Conservation (phyloP, 176 grass and related monocot genomes). For the Aegilops tauschii region DNA sequence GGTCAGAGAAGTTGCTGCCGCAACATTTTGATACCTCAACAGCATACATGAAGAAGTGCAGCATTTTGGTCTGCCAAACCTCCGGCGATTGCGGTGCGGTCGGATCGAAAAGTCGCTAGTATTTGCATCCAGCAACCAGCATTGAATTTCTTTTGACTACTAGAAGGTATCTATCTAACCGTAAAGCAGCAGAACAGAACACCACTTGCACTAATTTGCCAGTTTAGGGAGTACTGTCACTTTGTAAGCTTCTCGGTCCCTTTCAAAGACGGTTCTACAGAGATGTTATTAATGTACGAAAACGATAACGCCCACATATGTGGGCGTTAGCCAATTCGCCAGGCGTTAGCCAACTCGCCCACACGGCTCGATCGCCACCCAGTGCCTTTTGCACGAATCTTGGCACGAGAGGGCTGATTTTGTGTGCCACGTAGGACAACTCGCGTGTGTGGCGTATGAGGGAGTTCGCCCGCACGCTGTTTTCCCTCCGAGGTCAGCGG, state of each 20-base stretch:
- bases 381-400: no score
- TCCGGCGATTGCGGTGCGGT: neutral
- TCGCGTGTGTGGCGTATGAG: no score
- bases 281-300: neutral
- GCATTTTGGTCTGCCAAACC: slow-evolving; percentile 13
- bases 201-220: neutral
- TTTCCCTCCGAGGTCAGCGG: no score
- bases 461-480: no score
- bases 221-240: neutral
- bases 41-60: neutral
- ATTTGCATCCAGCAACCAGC: neutral
- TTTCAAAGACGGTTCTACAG: neutral
- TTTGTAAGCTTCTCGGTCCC: neutral
- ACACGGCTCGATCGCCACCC: no score
- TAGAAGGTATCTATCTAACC: neutral
- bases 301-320: no score
- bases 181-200: neutral
- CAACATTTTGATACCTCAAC: neutral
- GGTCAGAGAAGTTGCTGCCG: neutral
- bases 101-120: neutral
- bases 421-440: no score
- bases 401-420: no score
- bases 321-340: no score
- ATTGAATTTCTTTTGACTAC: neutral
- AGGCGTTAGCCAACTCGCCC: no score